phyloP scores from a whole-genome alignment of 2,329 filamentous ascomycete genomes.

The Ceratocystis lukuohia region DNA sequence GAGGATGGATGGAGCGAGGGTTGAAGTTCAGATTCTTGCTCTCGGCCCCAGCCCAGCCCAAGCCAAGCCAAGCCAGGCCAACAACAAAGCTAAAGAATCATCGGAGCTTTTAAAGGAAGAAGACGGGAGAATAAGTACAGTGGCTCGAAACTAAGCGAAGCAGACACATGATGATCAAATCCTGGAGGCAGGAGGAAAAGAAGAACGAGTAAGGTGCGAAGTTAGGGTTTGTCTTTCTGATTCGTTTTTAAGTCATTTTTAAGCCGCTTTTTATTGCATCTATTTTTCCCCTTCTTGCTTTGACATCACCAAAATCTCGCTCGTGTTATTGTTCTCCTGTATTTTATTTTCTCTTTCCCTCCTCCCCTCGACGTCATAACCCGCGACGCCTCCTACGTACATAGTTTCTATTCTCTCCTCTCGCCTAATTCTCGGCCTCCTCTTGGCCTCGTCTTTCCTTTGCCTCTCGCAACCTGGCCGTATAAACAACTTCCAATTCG shows the following conservation, averaged over 20 bases:
- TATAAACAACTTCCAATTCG: background rate
- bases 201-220: background rate
- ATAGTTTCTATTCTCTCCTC: background rate
- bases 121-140: too few species aligned
- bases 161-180: background rate
- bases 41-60: too few species aligned
- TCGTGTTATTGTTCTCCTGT: background rate
- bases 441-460: background rate
- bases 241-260: slow-evolving; percentile 1
- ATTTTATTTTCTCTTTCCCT: background rate
- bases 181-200: background rate
- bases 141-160: background rate
- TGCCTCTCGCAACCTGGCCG: too few species aligned
- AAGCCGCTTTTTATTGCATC: background rate
- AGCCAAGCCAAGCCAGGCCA: too few species aligned
- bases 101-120: too few species aligned
- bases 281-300: background rate
- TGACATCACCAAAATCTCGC: too few species aligned
- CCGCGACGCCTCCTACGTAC: background rate
- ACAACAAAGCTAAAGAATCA: too few species aligned
- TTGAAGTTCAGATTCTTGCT: too few species aligned
- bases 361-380: slow-evolving; percentile 2
- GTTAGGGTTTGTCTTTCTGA: background rate
- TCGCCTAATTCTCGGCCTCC: background rate
- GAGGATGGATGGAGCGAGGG: too few species aligned